These are phyloP conservation scores for Scolecobasidium constrictum DNA, from an alignment of 2,329 filamentous ascomycete species.

Conservation along the genomic window DNA sequence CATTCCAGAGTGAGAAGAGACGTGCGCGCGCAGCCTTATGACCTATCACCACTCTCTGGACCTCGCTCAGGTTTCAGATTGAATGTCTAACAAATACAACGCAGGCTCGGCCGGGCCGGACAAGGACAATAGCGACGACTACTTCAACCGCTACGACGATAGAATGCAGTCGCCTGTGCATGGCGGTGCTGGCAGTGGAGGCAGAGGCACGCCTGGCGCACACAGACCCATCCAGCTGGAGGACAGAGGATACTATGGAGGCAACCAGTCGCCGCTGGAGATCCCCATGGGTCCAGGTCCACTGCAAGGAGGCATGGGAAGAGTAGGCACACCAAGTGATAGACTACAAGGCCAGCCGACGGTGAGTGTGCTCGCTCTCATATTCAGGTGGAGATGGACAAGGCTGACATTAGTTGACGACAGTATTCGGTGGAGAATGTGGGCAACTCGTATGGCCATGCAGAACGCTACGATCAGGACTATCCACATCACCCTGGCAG, in stretches of 20 bases:
- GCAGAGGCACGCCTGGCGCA: conserved; percentile 59
- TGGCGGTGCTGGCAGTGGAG: conserved; percentile 20
- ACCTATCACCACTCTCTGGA: too few species aligned
- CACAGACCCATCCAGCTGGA: conserved; percentile 75
- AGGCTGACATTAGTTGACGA: conserved; percentile 7
- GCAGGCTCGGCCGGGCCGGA: conserved; percentile 9
- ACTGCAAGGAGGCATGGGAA: conserved; percentile 17
- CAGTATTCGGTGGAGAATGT: conserved; percentile 64
- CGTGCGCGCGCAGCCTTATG: too few species aligned
- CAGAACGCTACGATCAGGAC: conserved; percentile 47
- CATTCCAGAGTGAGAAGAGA: too few species aligned
- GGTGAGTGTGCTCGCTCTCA: conserved; percentile 34
- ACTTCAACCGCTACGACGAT: conserved; percentile 17
- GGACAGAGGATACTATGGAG: conserved; percentile 57
- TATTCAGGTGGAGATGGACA: background rate
- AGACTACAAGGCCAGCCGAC: conserved; percentile 74
- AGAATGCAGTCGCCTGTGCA: conserved; percentile 41
- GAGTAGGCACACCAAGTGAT: conserved; percentile 54
- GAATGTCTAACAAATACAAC: conserved; percentile 12
- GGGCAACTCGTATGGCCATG: conserved; percentile 50
- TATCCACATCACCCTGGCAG: conserved; percentile 41
- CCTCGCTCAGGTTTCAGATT: too few species aligned
- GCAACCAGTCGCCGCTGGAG: conserved; percentile 44
- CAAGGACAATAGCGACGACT: conserved; percentile 27
- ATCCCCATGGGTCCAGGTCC: conserved; percentile 55